These are phyloP conservation scores for Aleurites moluccanus DNA, from an alignment of 441 rosid genomes.

Conservation along the genomic window DNA sequence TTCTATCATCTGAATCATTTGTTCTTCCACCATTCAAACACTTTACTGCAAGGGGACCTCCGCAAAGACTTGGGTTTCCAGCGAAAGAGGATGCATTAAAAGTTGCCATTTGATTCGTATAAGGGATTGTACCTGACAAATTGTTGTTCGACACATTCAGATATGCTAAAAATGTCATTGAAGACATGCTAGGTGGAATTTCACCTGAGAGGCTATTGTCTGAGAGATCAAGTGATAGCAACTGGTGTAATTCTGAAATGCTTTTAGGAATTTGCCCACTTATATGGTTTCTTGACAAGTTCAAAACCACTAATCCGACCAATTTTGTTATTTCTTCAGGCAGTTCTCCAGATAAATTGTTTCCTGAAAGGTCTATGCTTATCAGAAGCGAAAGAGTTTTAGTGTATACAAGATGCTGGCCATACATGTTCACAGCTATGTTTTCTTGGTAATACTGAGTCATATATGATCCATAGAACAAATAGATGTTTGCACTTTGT, in stretches of 20 bases:
- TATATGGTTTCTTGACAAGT: conserved; percentile 41
- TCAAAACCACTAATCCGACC: conserved; percentile 33
- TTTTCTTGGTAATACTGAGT: conserved; percentile 40
- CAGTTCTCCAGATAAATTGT: conserved; percentile 36
- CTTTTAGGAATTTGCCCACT: conserved; percentile 26
- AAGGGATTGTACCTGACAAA: conserved; percentile 43
- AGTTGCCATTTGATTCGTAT: conserved; percentile 34
- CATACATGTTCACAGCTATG: conserved; percentile 26
- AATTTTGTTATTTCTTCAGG: conserved; percentile 37
- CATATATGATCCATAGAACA: neutral
- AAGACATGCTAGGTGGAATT: conserved; percentile 39
- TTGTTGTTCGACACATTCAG: conserved; percentile 38
- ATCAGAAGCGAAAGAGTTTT: conserved; percentile 48
- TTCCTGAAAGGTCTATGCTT: conserved; percentile 39
- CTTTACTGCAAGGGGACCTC: conserved; percentile 31
- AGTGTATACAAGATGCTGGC: conserved; percentile 32
- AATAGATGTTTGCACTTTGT: neutral
- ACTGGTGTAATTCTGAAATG: conserved; percentile 33
- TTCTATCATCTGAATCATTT: conserved; percentile 13
- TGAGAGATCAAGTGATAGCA: conserved; percentile 50
- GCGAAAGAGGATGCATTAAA: conserved; percentile 35
- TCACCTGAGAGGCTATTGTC: conserved; percentile 37
- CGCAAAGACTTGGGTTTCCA: conserved; percentile 44
- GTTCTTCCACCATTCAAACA: conserved; percentile 21
- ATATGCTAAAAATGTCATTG: conserved; percentile 37